Base-by-base conservation (phyloP, 2,329 filamentous ascomycete genomes). In the Pseudocercospora eumusae region DNA sequence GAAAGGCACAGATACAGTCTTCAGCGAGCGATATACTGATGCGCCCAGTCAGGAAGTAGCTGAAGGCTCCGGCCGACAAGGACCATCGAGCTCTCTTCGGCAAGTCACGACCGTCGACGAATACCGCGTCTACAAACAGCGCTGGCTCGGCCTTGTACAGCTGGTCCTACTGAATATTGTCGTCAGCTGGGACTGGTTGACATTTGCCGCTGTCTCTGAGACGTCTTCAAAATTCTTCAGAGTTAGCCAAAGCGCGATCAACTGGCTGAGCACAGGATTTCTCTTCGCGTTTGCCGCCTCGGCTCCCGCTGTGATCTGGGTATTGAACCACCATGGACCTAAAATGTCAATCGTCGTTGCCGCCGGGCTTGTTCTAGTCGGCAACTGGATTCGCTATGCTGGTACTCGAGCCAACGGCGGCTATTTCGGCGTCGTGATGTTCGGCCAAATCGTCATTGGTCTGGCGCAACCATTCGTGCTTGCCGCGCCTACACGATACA, bases 171-270 rank as follows among this genome's bases (percentile, higher is more conserved):
- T 98, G 77, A 99, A 98, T 75, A 88, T 97, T 60, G 86, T 98
- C 64, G 89, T 96, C 45, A 96, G 91, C 72, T 98, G 93, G 93
- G 92, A 96, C 84, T 98, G 93, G 93, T 85, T 98, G 69, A 95
- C 92, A 6, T 97, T 92, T 76, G 89, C 93, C 1, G 89, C 93
- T 44, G 88, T 96, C 31, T 91, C 91, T 1, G 84, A 84, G 33
- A 86, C 88, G 21, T 84, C 91, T 1, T 86, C 92, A 0, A 69
- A 81, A 23, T 96, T 92, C 79, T 98, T 96, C 74, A 69, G 79
- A 56, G 90, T 93, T 11, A 83, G 83, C 33, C 87, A 93, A 71
- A 87, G 85, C 15, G 84, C 85, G 31, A 89, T 98, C 78, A 98
- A 98, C 78, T 98, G 95, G 95, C 83, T 96, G 65, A 92, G 89